phyloP scores from a whole-genome alignment of 148 eudicot species.

The Camellia lanceoleosa region DNA sequence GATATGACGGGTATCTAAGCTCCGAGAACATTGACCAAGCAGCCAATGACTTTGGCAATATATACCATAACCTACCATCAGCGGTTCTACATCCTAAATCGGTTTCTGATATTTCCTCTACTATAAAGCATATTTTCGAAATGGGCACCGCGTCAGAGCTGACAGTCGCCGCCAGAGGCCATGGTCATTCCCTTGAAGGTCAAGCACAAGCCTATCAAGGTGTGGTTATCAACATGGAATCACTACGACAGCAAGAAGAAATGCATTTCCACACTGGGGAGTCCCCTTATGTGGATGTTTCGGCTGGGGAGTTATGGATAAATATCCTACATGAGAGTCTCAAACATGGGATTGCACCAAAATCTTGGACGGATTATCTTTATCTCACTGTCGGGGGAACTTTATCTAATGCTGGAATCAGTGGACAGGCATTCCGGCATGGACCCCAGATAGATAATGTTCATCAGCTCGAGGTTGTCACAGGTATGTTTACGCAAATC shows the following conservation, averaged over 20 bases:
- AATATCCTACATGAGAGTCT: slow-evolving; percentile 75
- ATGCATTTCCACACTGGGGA: slow-evolving; percentile 56
- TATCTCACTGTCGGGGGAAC: slow-evolving; percentile 95
- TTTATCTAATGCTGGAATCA: slow-evolving; percentile 87
- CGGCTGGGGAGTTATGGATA: slow-evolving; percentile 88
- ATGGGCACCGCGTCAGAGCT: slow-evolving; percentile 63
- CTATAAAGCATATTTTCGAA: slow-evolving; percentile 48
- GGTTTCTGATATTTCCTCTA: slow-evolving; percentile 67
- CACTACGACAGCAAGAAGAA: slow-evolving; percentile 38
- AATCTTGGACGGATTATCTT: slow-evolving; percentile 96
- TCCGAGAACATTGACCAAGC: slow-evolving; percentile 45
- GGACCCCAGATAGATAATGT: slow-evolving; percentile 95
- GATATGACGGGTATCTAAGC: slow-evolving; percentile 48
- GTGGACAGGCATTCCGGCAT: slow-evolving; percentile 89
- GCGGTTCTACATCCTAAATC: slow-evolving; percentile 72
- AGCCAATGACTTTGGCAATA: slow-evolving; percentile 81
- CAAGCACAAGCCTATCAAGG: slow-evolving; percentile 79
- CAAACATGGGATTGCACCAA: slow-evolving; percentile 74
- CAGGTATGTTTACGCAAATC: slow-evolving; percentile 46
- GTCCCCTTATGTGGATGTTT: slow-evolving; percentile 74
- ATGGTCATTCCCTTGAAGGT: slow-evolving; percentile 89
- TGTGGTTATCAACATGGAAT: slow-evolving; percentile 78
- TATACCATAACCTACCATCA: slow-evolving; percentile 50
- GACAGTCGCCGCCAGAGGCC: slow-evolving; percentile 87
- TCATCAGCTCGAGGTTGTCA: slow-evolving; percentile 74